phyloP scores from a whole-genome alignment of 345 rosid genomes.

The Cardamine occulta region DNA sequence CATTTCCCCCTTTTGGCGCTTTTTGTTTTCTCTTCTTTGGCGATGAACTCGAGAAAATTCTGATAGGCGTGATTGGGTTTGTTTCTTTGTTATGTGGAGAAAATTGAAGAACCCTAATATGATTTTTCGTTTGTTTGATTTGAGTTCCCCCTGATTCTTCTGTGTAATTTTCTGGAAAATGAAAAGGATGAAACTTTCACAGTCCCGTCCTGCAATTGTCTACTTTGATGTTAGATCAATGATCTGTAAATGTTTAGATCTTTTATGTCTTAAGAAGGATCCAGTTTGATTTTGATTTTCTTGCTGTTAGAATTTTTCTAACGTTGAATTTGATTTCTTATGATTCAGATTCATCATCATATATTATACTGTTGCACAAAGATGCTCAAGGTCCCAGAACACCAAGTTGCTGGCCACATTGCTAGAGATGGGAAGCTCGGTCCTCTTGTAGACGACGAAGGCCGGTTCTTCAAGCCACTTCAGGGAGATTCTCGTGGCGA shows the following conservation, averaged over 20 bases:
- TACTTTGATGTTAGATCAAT: neutral
- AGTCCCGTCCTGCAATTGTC: neutral
- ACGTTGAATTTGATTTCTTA: slow-evolving; percentile 15
- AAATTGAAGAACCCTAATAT: slow-evolving; percentile 12
- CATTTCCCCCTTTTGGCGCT: neutral
- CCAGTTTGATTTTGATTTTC: neutral
- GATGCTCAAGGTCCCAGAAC: slow-evolving; percentile 83
- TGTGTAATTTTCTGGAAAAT: neutral
- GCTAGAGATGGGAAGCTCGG: slow-evolving; percentile 64
- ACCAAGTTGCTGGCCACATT: slow-evolving; percentile 94
- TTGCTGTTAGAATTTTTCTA: neutral
- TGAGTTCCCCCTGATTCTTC: neutral
- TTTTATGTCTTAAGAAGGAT: neutral
- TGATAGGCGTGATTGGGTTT: neutral
- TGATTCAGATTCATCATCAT: slow-evolving; percentile 26
- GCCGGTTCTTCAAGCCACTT: slow-evolving; percentile 86
- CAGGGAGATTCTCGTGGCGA: slow-evolving; percentile 69
- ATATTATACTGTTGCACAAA: neutral
- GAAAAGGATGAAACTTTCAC: slow-evolving; percentile 14
- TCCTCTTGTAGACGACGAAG: slow-evolving; percentile 72
- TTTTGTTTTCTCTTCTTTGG: neutral
- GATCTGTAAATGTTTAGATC: slow-evolving; percentile 3
- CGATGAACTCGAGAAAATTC: slow-evolving; percentile 22
- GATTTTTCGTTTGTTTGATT: slow-evolving; percentile 13
- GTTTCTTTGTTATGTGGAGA: neutral